Percentiles rank a stretch among this genome's conserved stretches.
These are phyloP conservation scores for Fusarium sororula DNA, from an alignment of 2,329 filamentous ascomycete species.

Conservation along the genomic window DNA sequence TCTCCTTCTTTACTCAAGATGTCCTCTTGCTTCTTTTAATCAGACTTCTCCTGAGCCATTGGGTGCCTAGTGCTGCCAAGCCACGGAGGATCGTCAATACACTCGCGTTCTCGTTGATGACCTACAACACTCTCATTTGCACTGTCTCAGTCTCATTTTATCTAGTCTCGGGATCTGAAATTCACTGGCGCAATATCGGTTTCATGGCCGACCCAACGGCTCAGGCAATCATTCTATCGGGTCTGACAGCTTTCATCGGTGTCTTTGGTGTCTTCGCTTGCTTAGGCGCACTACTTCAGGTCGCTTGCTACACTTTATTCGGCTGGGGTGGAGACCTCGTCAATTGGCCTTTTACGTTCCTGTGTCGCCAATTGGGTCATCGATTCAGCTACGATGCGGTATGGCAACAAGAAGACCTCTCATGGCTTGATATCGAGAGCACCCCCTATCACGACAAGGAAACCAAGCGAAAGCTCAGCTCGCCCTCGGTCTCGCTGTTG, in stretches of 20 bases:
- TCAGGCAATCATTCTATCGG: conserved; percentile 42
- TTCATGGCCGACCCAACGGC: conserved; percentile 44
- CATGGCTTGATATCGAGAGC: conserved; percentile 37
- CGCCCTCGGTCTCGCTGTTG: neutral
- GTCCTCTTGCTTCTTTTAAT: conserved; percentile 44
- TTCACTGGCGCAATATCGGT: conserved; percentile 48
- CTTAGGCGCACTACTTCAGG: conserved; percentile 32
- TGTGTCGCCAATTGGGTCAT: neutral
- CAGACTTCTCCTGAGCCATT: conserved; percentile 42
- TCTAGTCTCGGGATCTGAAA: conserved; percentile 38
- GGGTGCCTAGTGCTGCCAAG: conserved; percentile 19
- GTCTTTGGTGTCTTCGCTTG: conserved; percentile 32
- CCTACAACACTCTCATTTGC: conserved; percentile 7
- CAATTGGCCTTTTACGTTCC: conserved; percentile 32
- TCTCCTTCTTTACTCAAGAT: conserved; percentile 38
- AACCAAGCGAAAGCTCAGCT: neutral
- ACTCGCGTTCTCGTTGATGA: neutral
- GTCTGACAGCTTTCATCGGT: conserved; percentile 38
- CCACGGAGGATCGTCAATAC: conserved; percentile 8
- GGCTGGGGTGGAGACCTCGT: conserved; percentile 39
- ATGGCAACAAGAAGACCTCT: conserved; percentile 6
- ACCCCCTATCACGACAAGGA: neutral
- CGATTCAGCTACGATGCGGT: neutral
- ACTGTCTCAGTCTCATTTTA: conserved; percentile 33
- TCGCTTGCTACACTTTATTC: conserved; percentile 21